phyloP scores from a whole-genome alignment of 495 filamentous ascomycete genomes.

The Acidomyces sp. region DNA sequence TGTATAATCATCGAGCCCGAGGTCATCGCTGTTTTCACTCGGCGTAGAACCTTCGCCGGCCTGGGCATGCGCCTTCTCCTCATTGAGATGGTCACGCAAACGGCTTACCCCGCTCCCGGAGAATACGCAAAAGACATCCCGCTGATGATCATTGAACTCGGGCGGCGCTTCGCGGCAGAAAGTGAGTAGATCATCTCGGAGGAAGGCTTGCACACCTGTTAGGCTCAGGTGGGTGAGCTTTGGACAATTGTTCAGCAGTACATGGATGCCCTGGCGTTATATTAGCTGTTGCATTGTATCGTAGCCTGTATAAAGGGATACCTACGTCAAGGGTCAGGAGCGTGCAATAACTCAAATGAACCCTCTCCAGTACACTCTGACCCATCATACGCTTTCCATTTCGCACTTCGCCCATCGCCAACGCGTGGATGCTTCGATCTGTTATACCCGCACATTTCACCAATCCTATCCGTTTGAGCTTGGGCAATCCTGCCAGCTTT shows the following conservation, averaged over 20 bases:
- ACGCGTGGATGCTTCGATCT: conserved; percentile 69
- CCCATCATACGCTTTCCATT: conserved; percentile 33
- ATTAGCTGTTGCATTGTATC: conserved; percentile 1
- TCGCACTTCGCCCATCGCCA: conserved; percentile 48
- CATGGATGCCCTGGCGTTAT: conserved; percentile 68
- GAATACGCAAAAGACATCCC: conserved; percentile 94
- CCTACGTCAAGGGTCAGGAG: conserved; percentile 67
- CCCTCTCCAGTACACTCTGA: conserved; percentile 63
- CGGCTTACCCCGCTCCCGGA: conserved; percentile 70
- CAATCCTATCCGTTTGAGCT: conserved; percentile 82
- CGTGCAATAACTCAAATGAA: conserved; percentile 93
- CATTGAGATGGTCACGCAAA: conserved; percentile 67
- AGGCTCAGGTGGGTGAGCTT: conserved; percentile 89
- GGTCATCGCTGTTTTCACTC: conserved; percentile 10
- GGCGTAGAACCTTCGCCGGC: background rate
- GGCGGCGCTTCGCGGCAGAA: conserved; percentile 80
- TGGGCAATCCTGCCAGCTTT: conserved; percentile 73
- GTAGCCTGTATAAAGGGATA: background rate
- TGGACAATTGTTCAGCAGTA: conserved; percentile 78
- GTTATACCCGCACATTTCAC: conserved; percentile 90
- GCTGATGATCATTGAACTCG: conserved; percentile 94
- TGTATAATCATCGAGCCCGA: conserved; percentile 20
- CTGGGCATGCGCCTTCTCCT: conserved; percentile 19
- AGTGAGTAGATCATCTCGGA: conserved; percentile 58
- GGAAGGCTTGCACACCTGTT: conserved; percentile 79